Percentiles rank a stretch among this genome's conserved stretches.
Evolutionary conservation across 2,329 filamentous ascomycete species (phyloP).

Genomic region (Xylaria sp.): DNA sequence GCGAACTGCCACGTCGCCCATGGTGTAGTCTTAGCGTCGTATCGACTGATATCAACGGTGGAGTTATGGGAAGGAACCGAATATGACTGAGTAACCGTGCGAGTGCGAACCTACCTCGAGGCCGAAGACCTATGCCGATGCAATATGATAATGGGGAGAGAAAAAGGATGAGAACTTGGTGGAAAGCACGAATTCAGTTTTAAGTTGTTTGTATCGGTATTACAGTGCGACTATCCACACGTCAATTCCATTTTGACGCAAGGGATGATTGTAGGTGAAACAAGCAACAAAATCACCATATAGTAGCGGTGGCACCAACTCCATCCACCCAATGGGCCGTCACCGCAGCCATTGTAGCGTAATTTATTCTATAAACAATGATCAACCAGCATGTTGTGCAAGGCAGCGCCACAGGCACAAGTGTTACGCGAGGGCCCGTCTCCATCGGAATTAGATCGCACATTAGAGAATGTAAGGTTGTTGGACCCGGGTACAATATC

Average conservation of each 20-base stretch:
- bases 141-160: not conserved
- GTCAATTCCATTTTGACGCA: not conserved
- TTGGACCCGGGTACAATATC: too few relatives aligned
- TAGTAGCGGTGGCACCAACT: constrained; percentile 4
- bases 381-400: not conserved
- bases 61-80: too few relatives aligned
- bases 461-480: too few relatives aligned
- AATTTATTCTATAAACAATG: not conserved
- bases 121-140: not conserved
- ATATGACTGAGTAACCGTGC: not conserved
- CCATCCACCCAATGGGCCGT: not conserved
- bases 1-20: constrained; percentile 11
- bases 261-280: not conserved
- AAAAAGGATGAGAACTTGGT: not conserved
- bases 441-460: not conserved
- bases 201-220: constrained; percentile 15
- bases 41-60: not conserved
- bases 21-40: not conserved
- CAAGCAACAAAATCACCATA: not conserved
- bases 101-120: not conserved
- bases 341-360: not conserved
- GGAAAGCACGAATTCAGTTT: constrained; percentile 6
- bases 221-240: constrained; percentile 18
- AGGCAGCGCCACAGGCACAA: not conserved
- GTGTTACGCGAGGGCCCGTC: not conserved